phyloP scores from a whole-genome alignment of 768 basidiomycete genomes.

The Multifurca ochricompacta region DNA sequence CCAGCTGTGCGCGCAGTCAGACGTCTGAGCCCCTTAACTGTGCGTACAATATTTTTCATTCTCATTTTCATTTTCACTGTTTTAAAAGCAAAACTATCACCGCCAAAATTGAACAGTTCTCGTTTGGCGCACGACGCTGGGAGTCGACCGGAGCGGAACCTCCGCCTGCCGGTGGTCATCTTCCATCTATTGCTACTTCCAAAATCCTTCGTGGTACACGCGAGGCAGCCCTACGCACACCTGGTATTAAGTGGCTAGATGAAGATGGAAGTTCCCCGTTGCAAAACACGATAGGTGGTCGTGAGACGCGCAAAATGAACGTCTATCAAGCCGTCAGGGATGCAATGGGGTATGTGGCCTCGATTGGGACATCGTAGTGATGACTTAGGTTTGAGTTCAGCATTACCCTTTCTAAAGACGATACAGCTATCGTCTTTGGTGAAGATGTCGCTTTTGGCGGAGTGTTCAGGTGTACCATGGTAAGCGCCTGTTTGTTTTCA shows the following conservation, averaged over 20 bases:
- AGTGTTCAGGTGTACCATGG: slow-evolving; percentile 92
- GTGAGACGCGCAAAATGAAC: slow-evolving; percentile 94
- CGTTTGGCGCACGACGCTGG: slow-evolving; percentile 10
- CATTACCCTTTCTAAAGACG: slow-evolving; percentile 78
- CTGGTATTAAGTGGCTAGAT: slow-evolving; percentile 65
- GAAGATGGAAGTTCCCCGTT: slow-evolving; percentile 40
- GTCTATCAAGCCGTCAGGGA: slow-evolving; percentile 89
- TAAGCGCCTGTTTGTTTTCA: slow-evolving; percentile 32
- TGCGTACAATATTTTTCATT: background rate
- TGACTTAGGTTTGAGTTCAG: slow-evolving; percentile 31
- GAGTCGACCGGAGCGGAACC: slow-evolving; percentile 41
- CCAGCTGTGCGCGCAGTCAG: slow-evolving; percentile 19
- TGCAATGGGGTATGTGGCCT: slow-evolving; percentile 62
- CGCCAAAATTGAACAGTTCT: slow-evolving; percentile 2
- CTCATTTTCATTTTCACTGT: background rate
- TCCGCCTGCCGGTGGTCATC: slow-evolving; percentile 74
- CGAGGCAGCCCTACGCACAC: slow-evolving; percentile 63
- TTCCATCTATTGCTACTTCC: slow-evolving; percentile 65
- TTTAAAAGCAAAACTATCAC: background rate
- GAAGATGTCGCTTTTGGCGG: slow-evolving; percentile 92
- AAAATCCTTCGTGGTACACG: slow-evolving; percentile 55
- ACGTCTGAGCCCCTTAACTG: slow-evolving; percentile 10
- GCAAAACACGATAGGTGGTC: slow-evolving; percentile 51
- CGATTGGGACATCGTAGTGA: slow-evolving; percentile 1
- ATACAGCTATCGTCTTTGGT: slow-evolving; percentile 83